Evolutionary conservation across 2,329 filamentous ascomycete species (phyloP).

Genomic region (Graphiopsis chlorocephala): DNA sequence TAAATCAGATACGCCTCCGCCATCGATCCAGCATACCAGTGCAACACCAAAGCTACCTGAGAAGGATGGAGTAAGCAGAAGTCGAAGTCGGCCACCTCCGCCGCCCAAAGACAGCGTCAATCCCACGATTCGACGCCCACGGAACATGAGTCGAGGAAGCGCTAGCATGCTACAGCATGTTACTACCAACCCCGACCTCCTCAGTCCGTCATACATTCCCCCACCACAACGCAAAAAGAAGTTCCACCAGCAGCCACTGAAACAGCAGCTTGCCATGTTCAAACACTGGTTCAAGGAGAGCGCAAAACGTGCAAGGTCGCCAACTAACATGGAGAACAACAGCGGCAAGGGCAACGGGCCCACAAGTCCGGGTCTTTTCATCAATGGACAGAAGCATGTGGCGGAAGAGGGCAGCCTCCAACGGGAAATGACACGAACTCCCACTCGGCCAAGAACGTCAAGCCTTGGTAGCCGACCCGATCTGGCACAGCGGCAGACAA

Average conservation of each 20-base stretch:
- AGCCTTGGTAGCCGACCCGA: constrained; percentile 39
- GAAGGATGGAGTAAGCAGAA: constrained; percentile 59
- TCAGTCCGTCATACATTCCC: constrained; percentile 51
- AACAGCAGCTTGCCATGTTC: constrained; percentile 64
- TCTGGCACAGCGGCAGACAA: constrained; percentile 37
- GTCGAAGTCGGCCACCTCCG: constrained; percentile 71
- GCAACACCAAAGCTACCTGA: not conserved
- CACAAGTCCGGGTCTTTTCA: constrained; percentile 17
- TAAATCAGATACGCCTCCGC: constrained; percentile 38
- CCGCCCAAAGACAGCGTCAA: constrained; percentile 75
- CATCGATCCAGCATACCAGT: not conserved
- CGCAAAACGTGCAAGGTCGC: constrained; percentile 61
- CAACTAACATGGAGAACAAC: constrained; percentile 33
- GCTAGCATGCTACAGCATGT: constrained; percentile 87
- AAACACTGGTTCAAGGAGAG: constrained; percentile 70
- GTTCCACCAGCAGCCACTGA: constrained; percentile 60
- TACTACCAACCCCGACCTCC: constrained; percentile 63
- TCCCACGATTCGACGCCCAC: constrained; percentile 57
- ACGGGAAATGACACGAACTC: constrained; percentile 36
- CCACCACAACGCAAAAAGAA: constrained; percentile 45
- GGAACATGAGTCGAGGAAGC: constrained; percentile 40
- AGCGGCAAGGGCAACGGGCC: constrained; percentile 20
- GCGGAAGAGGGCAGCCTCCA: constrained; percentile 18
- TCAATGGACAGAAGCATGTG: constrained; percentile 16
- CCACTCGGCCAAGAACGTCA: constrained; percentile 33